Base-by-base conservation (phyloP, 352 stramenopile genomes). In the Globisporangium alternatum region DNA sequence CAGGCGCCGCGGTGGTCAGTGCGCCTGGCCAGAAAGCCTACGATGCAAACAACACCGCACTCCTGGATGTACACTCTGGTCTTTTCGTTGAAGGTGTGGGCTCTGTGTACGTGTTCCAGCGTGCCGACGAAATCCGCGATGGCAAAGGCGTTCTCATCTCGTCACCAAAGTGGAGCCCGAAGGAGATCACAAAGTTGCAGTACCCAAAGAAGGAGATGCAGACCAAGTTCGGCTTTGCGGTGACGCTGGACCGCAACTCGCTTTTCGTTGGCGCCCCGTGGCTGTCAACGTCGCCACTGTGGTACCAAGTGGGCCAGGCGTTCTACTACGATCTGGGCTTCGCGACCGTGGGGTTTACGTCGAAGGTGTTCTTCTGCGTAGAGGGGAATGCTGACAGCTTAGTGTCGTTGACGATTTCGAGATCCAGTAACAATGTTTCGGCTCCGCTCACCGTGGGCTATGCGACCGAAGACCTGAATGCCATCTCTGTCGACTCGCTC, bases 11-110 rank as follows among this genome's bases (percentile, higher is more conserved):
- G 12, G 76, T 97, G 7, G 70, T 98, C 37, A 70, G 80, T 13
- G 90, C 91, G 25, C 80, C 91, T 35, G 81, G 83, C 2, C 82
- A 91, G 54, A 69, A 72, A n/a, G 81, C 77, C 0, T 77, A 96
- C 17, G 83, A 96, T 37, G 82, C 89, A 17, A 96, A 97, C 68
- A 96, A 97, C 61, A 72, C 80, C 30, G 75, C 85, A 15, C 56
- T 92, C 0, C 56, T 74, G 1, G 56, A 84, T 33, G n/a, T 68
- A 10, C 64, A 54, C 0, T 61, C 76, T 15, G 65, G 73, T 0
- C 47, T 65, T 12, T 56, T 67, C 0, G 67, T 88, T 41, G 68
- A 81, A 10, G 67, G 70, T 5, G 79, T 93, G 0, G 85, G 85
- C 3, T 86, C 75, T 25, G 69, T 90, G 33, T 93, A 92, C 67